Evolutionary conservation across 768 basidiomycete genomes (phyloP), one percentile per base, ranked within the genome.

Genomic region (Calvatia gigantea): DNA sequence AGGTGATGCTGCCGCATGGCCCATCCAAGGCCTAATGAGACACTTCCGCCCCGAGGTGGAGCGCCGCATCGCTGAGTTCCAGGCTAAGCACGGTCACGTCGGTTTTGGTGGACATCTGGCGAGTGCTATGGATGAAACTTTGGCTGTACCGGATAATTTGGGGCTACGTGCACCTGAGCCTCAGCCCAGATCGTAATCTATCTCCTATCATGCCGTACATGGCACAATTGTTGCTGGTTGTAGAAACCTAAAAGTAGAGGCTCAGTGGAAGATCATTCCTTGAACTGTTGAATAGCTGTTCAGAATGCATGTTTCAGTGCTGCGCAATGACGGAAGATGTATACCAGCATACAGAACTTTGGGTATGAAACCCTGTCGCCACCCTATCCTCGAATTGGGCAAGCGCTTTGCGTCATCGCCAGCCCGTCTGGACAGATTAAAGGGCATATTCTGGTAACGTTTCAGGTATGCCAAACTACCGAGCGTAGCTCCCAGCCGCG

Each of bases 1-100:
- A 27, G 96, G 96, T 8, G 96, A 98, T 59, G 96, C 96, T 8
- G 95, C 96, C 15, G 96, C 96, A 4, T 98, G 96, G 96, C 96
- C 95, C 6, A 95, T 98, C 59, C 96, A 98, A 69, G 96, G 94
- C 48, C 84, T 98, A 58, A 94, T 98, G 89, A 87, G 92, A 56
- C 91, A 97, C 72, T 98, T 97, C 88, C 85, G 94, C 60, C 96
- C 95, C 1, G 86, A 94, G 65, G 94, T 98, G 38, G 96, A 98
- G 73, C 76, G 79, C 50, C 89, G 95, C 51, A 92, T 98, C 58
- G 82, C 82, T 2, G 75, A 81, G 15, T 98, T 85, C 81, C 80
- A 89, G 54, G 79, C 79, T 48, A 71, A 75, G 51, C 79, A 94
- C 56, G 95, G 94, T 1, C 80, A 84, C 23, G 95, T 97, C 48